Evolutionary conservation across 1,284 basidiomycete genomes (phyloP), one percentile per base, ranked within the genome.

Genomic region (Papiliotrema laurentii): DNA sequence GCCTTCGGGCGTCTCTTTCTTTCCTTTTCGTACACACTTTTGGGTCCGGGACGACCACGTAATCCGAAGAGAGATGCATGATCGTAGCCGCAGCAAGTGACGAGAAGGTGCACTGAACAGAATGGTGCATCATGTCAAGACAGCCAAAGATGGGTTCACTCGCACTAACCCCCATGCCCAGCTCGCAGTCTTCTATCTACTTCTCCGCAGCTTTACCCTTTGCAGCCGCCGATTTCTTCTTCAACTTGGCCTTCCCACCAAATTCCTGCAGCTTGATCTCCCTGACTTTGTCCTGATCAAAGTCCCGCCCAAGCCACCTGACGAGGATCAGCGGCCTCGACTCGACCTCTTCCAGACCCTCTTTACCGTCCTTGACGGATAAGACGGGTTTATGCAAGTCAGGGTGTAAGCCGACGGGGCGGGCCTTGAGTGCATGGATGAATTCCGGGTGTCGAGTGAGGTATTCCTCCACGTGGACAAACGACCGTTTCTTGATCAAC

Each of bases 261-360:
- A 73, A 74, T 50, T 75, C 72, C 60, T 62, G 60, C 53, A 69
- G 68, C 56, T 72, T 72, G 53, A 72, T 69, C 59, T 72, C 69
- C 28, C 63, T 54, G 27, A 71, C 64, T 41, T 63, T 62, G 40
- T 68, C 59, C 19, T 63, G 60, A 48, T 72, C 63, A 53, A 68
- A 69, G 39, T 71, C 69, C 45, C 63, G 68, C 16, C 70, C 70
- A 3, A 73, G 59, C 71, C 71, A 73, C 25, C 71, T 58, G 19
- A 67, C 71, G 0, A 73, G 59, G 16, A 73, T 60, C 24, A 71
- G 54, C n/a, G 69, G 68, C 43, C 59, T 54, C 11, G 65, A 48
- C 38, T 53, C 39, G 22, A 57, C 46, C 22, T 53, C 53, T 31
- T 31, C 30, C 30, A 31, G 10, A 28, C 55, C 55, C 7, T 42